phyloP scores from a whole-genome alignment of 148 eudicot species.

The Persicaria maculosa region DNA sequence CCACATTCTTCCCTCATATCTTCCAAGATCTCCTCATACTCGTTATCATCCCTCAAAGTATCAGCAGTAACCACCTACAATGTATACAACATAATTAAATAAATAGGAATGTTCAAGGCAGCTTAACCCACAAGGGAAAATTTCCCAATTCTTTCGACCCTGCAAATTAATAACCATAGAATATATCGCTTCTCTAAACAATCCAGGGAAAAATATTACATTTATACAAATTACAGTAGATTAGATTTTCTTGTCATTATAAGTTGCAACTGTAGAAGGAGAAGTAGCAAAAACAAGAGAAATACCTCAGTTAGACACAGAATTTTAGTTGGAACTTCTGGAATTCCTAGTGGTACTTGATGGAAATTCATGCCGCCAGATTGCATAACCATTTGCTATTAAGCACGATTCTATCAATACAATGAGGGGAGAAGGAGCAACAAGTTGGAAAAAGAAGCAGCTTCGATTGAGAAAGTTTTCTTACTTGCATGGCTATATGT shows the following conservation, averaged over 20 bases:
- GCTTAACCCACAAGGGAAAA: not conserved
- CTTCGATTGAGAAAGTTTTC: not conserved
- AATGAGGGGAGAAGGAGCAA: not conserved
- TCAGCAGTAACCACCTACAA: constrained; percentile 58
- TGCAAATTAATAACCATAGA: too few species aligned
- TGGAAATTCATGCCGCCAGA: constrained; percentile 44
- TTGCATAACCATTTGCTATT: constrained; percentile 55
- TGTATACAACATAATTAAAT: not conserved
- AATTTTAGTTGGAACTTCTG: constrained; percentile 64
- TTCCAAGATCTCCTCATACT: constrained; percentile 82
- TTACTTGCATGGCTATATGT: constrained; percentile 84
- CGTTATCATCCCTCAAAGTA: constrained; percentile 68
- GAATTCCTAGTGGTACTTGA: constrained; percentile 21
- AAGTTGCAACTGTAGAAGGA: not conserved
- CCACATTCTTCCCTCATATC: constrained; percentile 88
- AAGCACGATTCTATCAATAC: not conserved
- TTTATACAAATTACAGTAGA: not conserved
- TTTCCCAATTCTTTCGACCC: too few species aligned
- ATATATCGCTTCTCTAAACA: not conserved
- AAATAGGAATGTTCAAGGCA: not conserved
- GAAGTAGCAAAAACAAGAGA: not conserved
- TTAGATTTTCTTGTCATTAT: not conserved
- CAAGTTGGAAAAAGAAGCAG: not conserved
- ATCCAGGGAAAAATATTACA: not conserved
- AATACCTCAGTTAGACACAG: constrained; percentile 78